Evolutionary conservation across 495 filamentous ascomycete species (phyloP), one percentile per base, ranked within the genome.

Genomic region (Podospora didyma): DNA sequence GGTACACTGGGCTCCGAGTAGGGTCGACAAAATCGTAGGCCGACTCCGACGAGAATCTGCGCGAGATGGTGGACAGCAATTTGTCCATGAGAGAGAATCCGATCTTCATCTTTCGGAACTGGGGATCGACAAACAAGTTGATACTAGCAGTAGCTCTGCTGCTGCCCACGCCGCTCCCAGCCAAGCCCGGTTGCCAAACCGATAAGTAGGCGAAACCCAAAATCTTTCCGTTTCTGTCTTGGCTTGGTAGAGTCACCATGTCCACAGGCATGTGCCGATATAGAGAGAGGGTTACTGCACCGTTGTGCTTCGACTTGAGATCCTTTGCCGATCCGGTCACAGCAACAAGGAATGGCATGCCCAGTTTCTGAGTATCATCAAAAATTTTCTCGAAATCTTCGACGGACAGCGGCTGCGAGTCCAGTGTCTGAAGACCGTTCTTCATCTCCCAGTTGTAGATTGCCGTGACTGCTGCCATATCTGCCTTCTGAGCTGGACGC

Each of bases 271-370:
- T 14, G 4, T 31, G 4, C 9, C 26, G 39, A 42, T 42, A 16
- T 16, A 14, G 39, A 7, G 39, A 42, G 12, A 42, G 12, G 12
- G 39, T 42, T 5, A 42, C 12, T 42, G 37, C 34, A 17, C 57
- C 57, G 31, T 56, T 46, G 9, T 50, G 20, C 3, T 46, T 42
- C 9, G 57, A 11, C 14, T 44, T 21, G 28, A 46, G 14, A 0
- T 52, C n/a, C 14, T 57, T 34, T 41, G 49, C 62, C 21, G 51
- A 62, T 2, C 71, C 71, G 7, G 57, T 51, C 2, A 72, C 62
- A 20, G 74, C 75, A 4, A 75, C 73, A 4, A 79, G 37, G 46
- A 79, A 77, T 0, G 75, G 75, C 57, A 74, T 61, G 17, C 61
- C 50, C 11, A 69, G 53, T 5, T 45, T 14, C 17, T 48, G 23